Base-by-base conservation (phyloP, 805 yeast genomes). In the Jamesozyma rosinii region DNA sequence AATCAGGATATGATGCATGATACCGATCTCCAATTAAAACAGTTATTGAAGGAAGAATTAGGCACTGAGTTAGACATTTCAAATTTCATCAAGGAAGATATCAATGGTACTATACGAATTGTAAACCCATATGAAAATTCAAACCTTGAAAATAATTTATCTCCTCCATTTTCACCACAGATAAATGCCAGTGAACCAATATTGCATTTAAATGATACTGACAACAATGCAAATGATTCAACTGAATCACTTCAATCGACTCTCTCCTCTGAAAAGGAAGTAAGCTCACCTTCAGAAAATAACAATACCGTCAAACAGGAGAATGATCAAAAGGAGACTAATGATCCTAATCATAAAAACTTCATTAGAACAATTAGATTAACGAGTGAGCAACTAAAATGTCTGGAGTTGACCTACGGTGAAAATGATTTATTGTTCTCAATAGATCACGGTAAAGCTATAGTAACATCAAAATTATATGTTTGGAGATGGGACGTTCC, bases 361-460 rank as follows among this genome's bases (percentile, higher is more conserved):
- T 88, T 74, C 59, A 92, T 88, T 59, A 89, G 87, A 58, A 90
- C 97, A 0, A 70, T 92, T 41, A 74, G 98, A 55, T 71, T 92
- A 41, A 88, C 97, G 0, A 83, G 95, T 2, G 97, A 90, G 40
- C 97, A 89, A 65, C 69, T 92, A 49, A 77, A 76, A 50, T 74
- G 76, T 42, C 72, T 92, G 55, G 76, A 82, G 43, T 71, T 92
- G 50, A 77, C 77, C 48, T 74, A 76, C 34, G 98, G 98, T 35
- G 79, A 75, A 47, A 92, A 92, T 59, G 81, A 78, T 39, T 65
- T 90, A 44, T 72, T 76, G 42, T 92, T 89, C 58, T 77, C 83
- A 31, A 89, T 89, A 37, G 83, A 83, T 49, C 79, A 82, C 53
- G 95, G 95, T 21, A 83, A 78, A 50, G 86, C 97, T 1, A 70